Evolutionary conservation across 2,329 filamentous ascomycete genomes (phyloP).

Genomic region (Incumbomyces delicatus): DNA sequence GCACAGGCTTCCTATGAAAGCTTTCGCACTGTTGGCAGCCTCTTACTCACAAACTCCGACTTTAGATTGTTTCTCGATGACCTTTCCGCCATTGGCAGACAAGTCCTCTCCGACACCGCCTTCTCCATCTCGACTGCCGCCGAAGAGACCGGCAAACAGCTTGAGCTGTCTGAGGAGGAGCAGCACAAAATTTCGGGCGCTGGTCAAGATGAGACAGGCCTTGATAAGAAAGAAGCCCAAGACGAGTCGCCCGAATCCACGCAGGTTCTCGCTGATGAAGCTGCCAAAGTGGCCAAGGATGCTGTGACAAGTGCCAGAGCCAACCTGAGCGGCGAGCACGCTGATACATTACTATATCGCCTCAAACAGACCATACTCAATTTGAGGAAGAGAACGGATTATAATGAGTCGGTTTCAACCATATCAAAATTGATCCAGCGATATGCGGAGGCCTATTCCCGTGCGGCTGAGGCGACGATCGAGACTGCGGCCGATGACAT

Average conservation of each 20-base stretch:
- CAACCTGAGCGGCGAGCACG: conserved; percentile 63
- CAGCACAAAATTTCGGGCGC: conserved; percentile 41
- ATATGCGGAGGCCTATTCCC: conserved; percentile 69
- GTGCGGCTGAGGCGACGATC: conserved; percentile 57
- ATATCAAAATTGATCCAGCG: conserved; percentile 65
- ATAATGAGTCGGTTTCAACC: conserved; percentile 75
- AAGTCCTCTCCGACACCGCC: conserved; percentile 80
- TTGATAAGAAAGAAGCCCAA: conserved; percentile 53
- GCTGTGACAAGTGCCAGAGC: conserved; percentile 62
- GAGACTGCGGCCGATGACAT: conserved; percentile 60
- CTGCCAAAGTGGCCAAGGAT: conserved; percentile 38
- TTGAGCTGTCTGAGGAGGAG: conserved; percentile 59
- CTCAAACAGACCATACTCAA: conserved; percentile 67
- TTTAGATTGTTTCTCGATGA: conserved; percentile 81
- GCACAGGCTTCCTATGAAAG: conserved; percentile 68
- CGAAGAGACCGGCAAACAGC: conserved; percentile 59
- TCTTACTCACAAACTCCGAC: conserved; percentile 83
- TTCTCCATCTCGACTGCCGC: conserved; percentile 68
- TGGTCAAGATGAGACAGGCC: conserved; percentile 34
- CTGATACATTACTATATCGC: conserved; percentile 61
- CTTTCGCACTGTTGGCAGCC: conserved; percentile 67
- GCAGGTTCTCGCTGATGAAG: conserved; percentile 28
- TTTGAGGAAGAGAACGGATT: conserved; percentile 67
- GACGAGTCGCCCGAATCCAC: conserved; percentile 47
- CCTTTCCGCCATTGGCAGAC: conserved; percentile 63